Percentiles rank a stretch among this genome's conserved stretches.
Evolutionary conservation across 768 basidiomycete species (phyloP).

Genomic region (Amylocystis lapponica): DNA sequence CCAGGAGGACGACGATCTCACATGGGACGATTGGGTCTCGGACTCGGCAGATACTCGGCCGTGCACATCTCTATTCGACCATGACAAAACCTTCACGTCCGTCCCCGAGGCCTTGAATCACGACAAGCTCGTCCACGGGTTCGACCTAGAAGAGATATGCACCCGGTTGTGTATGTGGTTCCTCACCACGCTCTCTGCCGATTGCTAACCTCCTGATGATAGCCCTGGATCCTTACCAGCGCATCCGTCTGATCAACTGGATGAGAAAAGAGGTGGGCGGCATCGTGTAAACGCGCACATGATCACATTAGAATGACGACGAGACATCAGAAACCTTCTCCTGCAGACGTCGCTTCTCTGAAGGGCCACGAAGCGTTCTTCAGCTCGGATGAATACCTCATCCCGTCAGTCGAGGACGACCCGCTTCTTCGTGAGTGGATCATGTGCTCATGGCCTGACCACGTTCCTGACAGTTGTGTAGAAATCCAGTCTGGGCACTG

Average conservation of each 20-base stretch:
- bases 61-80: conserved; percentile 73
- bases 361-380: conserved; percentile 60
- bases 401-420: conserved; percentile 81
- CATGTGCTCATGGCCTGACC: background rate
- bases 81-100: conserved; percentile 48
- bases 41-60: conserved; percentile 49
- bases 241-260: conserved; percentile 81
- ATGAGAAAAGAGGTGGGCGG: conserved; percentile 68
- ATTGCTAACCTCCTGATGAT: conserved; percentile 6
- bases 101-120: conserved; percentile 53
- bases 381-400: conserved; percentile 71
- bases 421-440: conserved; percentile 78
- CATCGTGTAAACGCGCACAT: background rate
- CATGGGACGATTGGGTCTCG: conserved; percentile 77
- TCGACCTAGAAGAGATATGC: conserved; percentile 53
- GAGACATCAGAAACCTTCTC: conserved; percentile 44
- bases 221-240: conserved; percentile 76
- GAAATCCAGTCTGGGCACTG: conserved; percentile 66
- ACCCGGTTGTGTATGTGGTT: conserved; percentile 47
- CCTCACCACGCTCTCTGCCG: background rate
- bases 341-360: conserved; percentile 39
- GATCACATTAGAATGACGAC: background rate
- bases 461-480: background rate
- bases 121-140: conserved; percentile 55
- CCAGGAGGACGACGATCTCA: conserved; percentile 43